Base-by-base conservation (phyloP, 345 rosid species). In the Corchorus capsularis region DNA sequence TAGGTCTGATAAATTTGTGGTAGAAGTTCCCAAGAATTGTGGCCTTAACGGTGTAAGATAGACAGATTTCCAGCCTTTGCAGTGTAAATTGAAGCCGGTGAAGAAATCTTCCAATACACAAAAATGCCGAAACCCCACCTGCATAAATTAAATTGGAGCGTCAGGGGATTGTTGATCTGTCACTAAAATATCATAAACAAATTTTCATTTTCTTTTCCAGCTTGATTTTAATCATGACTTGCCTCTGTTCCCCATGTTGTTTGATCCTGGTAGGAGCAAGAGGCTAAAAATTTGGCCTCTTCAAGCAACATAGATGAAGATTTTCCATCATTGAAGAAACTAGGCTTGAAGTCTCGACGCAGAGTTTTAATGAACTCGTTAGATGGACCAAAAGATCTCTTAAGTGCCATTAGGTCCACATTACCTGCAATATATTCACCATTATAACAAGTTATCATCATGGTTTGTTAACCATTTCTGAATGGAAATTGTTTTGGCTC, bases 241-340 rank as follows among this genome's bases (percentile, higher is more conserved):
- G 64, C 91, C 85, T 84, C 27, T 70, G 73, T 39, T 17, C 89
- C 89, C 91, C 91, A 86, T 76, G 41, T 9, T 34, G 86, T 78
- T 49, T 77, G 70, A 11, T 34, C 45, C 63, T 84, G 85, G 3
- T 83, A 84, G 6, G 57, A 43, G 35, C 88, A 82, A 3, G 87
- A 74, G 55, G 86, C 85, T 50, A 88, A 49, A 11, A 37, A 0
- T 12, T 77, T 63, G 20, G 79, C 39, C 59, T 81, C 78, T 73
- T 68, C 74, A 5, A 41, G 64, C 52, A 79, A 15, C 57, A 49
- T 37, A 46, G 19, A 46, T 27, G 80, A 43, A 63, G 53, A 69
- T 50, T 75, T 43, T 39, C 20, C 68, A 17, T 37, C 59, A 6
- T 71, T 17, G 5, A 12, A 15, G 2, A 55, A n/a, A 35, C 15